phyloP scores from a whole-genome alignment of 352 stramenopile species.

The Phytophthora litchii region DNA sequence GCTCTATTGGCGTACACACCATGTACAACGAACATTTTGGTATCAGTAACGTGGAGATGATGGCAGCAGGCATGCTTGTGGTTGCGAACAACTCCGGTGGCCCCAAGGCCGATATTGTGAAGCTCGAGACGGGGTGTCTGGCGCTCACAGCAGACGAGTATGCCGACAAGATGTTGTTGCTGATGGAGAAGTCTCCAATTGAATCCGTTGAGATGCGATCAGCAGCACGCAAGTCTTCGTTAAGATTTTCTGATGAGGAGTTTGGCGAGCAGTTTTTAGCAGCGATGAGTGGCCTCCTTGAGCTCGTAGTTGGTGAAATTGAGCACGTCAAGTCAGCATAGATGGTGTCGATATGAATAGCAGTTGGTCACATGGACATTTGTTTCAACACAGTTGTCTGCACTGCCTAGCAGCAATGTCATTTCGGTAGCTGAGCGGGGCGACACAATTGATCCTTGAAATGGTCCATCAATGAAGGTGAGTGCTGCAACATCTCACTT shows the following conservation, averaged over 20 bases:
- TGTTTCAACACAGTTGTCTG: constrained; percentile 1
- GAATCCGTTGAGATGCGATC: constrained; percentile 49
- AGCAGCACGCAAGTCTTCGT: constrained; percentile 48
- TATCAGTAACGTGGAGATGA: constrained; percentile 99
- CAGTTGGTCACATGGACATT: constrained; percentile 1
- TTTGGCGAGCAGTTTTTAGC: constrained; percentile 73
- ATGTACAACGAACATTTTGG: constrained; percentile 99
- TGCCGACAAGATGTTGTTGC: constrained; percentile 72
- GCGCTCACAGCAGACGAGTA: constrained; percentile 91
- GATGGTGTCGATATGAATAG: constrained; percentile 24
- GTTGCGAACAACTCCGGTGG: constrained; percentile 98
- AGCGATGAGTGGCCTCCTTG: constrained; percentile 43
- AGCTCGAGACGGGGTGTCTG: constrained; percentile 77
- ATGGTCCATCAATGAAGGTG: too few species aligned
- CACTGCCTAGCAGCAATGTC: constrained; percentile 6
- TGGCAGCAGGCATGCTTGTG: constrained; percentile 95
- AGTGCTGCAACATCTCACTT: not conserved
- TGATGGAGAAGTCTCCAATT: constrained; percentile 48
- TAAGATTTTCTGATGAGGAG: constrained; percentile 75
- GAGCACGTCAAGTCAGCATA: constrained; percentile 28
- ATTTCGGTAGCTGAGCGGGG: constrained; percentile 8
- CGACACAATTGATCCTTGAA: not conserved
- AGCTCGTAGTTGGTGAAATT: constrained; percentile 4
- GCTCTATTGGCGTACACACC: constrained; percentile 97
- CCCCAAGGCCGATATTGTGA: constrained; percentile 94